Conservation (phyloP, 805 yeast species). For the Clavispora phyllophila region DNA sequence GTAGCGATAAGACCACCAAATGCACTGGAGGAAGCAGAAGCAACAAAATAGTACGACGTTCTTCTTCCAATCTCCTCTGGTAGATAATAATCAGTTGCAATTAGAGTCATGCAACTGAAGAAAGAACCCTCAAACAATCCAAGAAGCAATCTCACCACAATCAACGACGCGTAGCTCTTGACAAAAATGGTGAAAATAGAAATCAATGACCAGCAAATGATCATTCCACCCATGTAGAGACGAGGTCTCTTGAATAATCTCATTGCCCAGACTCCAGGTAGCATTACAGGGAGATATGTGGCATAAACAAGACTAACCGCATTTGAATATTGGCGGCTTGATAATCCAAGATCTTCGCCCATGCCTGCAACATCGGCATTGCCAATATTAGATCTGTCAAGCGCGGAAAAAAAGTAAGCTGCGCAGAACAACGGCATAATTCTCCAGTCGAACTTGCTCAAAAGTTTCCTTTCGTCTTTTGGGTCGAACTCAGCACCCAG, state of each 20-base stretch:
- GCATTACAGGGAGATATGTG: conserved; percentile 41
- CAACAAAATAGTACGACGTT: conserved; percentile 1
- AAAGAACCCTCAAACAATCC: conserved; percentile 40
- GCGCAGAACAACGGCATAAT: conserved; percentile 2
- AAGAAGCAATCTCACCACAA: conserved; percentile 49
- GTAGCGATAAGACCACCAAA: conserved; percentile 2
- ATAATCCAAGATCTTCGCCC: conserved; percentile 33
- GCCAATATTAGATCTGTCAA: conserved; percentile 56
- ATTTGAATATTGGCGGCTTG: conserved; percentile 36
- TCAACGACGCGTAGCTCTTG: conserved; percentile 43
- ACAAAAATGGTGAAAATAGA: conserved; percentile 1
- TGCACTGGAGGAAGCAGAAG: background rate
- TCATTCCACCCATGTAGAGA: conserved; percentile 1
- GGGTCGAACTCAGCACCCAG: background rate
- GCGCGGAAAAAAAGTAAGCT: conserved; percentile 40
- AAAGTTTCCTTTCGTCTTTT: background rate
- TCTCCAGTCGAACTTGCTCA: background rate
- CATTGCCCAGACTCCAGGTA: conserved; percentile 31
- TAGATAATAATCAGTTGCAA: background rate
- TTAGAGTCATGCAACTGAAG: conserved; percentile 2
- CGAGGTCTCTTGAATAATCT: conserved; percentile 24
- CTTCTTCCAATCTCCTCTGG: background rate
- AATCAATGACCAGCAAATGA: background rate
- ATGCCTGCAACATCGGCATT: conserved; percentile 55
- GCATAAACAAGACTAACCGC: conserved; percentile 43